These are phyloP conservation scores for Cladosporium sp. DNA, from an alignment of 2,329 filamentous ascomycete species.

Conservation along the genomic window DNA sequence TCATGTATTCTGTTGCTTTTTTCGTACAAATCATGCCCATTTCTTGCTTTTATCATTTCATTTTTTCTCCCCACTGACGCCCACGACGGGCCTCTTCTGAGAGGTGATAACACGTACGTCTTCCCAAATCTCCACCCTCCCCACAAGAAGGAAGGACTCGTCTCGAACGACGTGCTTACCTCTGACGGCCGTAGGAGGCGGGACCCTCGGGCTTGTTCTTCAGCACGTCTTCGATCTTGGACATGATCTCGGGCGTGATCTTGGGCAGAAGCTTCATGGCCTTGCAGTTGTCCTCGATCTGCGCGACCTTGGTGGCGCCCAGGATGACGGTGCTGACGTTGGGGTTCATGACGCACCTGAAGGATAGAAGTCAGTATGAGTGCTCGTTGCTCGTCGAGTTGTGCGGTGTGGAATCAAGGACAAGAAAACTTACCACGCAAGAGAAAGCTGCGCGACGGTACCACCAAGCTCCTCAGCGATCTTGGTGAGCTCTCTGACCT, in stretches of 20 bases:
- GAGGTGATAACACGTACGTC: too few relatives aligned
- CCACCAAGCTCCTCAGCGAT: conserved; percentile 48
- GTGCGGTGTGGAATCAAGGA: too few relatives aligned
- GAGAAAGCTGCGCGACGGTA: conserved; percentile 49
- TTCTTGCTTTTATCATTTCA: neutral
- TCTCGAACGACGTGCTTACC: conserved; percentile 19
- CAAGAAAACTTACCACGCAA: conserved; percentile 48
- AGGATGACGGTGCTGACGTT: conserved; percentile 56
- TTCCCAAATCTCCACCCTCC: too few relatives aligned
- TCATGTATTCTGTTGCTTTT: too few relatives aligned
- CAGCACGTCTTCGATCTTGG: conserved; percentile 42
- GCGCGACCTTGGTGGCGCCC: conserved; percentile 46
- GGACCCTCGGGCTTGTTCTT: conserved; percentile 36
- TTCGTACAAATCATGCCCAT: too few relatives aligned
- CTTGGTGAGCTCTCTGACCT: conserved; percentile 53
- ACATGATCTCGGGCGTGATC: conserved; percentile 36
- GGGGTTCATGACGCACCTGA: conserved; percentile 48
- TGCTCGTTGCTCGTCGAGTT: neutral
- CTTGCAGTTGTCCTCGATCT: conserved; percentile 48
- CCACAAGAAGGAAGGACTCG: neutral
- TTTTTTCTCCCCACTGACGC: too few relatives aligned
- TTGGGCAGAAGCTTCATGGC: conserved; percentile 40
- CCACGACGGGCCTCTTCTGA: too few relatives aligned
- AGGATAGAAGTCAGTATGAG: neutral
- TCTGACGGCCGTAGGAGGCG: conserved; percentile 32